Evolutionary conservation across 352 stramenopile species (phyloP), one percentile per base, ranked within the genome.

Genomic region (Thalassiosira gravida): DNA sequence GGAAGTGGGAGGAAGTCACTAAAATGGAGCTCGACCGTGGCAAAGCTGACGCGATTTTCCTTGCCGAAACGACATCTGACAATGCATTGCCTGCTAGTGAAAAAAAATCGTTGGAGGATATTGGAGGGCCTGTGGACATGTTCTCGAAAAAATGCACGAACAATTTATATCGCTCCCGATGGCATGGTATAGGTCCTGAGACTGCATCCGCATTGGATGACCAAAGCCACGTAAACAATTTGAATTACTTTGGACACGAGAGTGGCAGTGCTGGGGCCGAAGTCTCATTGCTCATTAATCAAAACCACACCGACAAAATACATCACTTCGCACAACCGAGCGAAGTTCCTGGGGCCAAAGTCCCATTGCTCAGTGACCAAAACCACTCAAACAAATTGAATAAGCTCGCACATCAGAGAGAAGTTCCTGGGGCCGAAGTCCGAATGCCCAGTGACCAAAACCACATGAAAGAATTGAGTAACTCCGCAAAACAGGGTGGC

Each of bases 1-100:
- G 46, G 9, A 66, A 74, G n/a, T 88, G 70, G 80, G 80, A 85
- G 29, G 44, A 75, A 42, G 24, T 2, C 44, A 57, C 53, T 3
- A 35, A 66, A 13, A 39, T 79, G 46, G 76, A 85, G 64, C 62
- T 85, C 27, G 30, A n/a, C 24, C 44, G 55, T 35, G 71, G 80
- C 16, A 77, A 78, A 64, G 55, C 67, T 44, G 80, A 84, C 50
- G 80, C 71, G 39, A 47, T 76, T 13, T 50, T 20, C 2, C 42
- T 85, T 20, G 29, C 22, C 18, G n/a, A 49, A 67, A 1, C 39
- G 46, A 47, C 30, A 50, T 39, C 1, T 62, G 24, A 18, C 52
- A 44, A 66, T 49, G 39, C 24, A 16, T 25, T 39, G 32, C 11
- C 46, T 64, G 29, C 16, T 39, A 46, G 42, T 24, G 46, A 47